These are phyloP conservation scores for Plasmopara viticola DNA, from an alignment of 352 stramenopile species.

Conservation along the genomic window DNA sequence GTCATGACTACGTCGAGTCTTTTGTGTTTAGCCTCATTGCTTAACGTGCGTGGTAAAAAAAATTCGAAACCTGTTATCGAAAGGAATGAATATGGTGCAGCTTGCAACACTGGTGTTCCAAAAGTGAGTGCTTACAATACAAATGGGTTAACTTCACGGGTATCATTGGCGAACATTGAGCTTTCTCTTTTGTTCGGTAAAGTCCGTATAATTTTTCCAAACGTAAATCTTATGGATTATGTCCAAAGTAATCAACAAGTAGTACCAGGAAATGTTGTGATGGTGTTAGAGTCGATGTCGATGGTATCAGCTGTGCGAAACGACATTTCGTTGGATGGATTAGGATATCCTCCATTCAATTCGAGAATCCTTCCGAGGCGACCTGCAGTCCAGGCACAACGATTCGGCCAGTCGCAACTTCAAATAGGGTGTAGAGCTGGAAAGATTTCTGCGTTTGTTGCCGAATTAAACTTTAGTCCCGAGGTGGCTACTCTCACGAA, in stretches of 20 bases:
- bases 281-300: constrained; percentile 48
- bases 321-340: constrained; percentile 58
- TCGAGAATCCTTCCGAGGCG: constrained; percentile 50
- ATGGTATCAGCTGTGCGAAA: constrained; percentile 35
- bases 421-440: constrained; percentile 36
- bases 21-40: constrained; percentile 32
- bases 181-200: constrained; percentile 42
- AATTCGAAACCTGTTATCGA: neutral
- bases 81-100: neutral
- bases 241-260: constrained; percentile 11
- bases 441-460: constrained; percentile 42
- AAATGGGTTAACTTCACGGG: neutral
- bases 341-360: constrained; percentile 77
- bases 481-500: constrained; percentile 1
- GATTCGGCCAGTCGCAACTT: constrained; percentile 36
- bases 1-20: constrained; percentile 39
- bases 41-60: constrained; percentile 5
- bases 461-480: constrained; percentile 18
- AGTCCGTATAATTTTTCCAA: constrained; percentile 48
- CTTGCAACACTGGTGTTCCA: neutral
- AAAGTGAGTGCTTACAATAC: neutral
- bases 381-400: constrained; percentile 36
- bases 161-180: constrained; percentile 26
- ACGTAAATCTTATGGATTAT: constrained; percentile 28
- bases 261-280: constrained; percentile 21